These are phyloP conservation scores for Hypoxylon rubiginosum DNA, from an alignment of 2,329 filamentous ascomycete genomes.

Conservation along the genomic window DNA sequence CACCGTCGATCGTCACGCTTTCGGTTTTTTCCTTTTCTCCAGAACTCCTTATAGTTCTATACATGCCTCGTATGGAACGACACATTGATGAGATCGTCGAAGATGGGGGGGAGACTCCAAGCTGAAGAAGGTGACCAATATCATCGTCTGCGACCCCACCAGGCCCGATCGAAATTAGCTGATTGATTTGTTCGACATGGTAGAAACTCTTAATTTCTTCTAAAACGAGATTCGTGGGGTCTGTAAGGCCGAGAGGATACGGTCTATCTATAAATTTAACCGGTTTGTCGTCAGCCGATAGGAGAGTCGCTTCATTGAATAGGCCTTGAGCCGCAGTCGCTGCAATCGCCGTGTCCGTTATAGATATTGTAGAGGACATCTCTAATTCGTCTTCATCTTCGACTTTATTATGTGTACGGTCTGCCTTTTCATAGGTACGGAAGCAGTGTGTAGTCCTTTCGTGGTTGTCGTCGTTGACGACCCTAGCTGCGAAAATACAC, in stretches of 20 bases:
- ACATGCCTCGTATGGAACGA: neutral
- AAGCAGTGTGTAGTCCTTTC: neutral
- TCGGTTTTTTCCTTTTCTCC: neutral
- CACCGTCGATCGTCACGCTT: neutral
- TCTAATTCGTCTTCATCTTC: neutral
- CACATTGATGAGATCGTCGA: neutral
- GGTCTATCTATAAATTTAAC: neutral
- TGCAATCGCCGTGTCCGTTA: neutral
- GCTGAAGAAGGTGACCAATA: neutral
- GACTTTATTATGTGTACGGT: no score
- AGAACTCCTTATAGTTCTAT: neutral
- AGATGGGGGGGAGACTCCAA: neutral
- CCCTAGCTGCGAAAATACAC: neutral
- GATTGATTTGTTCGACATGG: neutral
- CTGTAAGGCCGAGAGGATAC: neutral
- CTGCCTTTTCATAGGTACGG: neutral
- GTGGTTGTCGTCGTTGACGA: neutral
- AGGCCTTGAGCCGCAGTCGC: neutral
- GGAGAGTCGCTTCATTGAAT: neutral
- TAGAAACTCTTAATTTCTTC: neutral
- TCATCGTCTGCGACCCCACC: neutral
- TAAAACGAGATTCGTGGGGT: neutral
- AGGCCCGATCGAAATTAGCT: neutral
- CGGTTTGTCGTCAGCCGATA: neutral
- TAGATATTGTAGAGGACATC: neutral